These are phyloP conservation scores for Coemansia sp. DNA, from an alignment of 192 early-diverging fungal species.

Conservation along the genomic window DNA sequence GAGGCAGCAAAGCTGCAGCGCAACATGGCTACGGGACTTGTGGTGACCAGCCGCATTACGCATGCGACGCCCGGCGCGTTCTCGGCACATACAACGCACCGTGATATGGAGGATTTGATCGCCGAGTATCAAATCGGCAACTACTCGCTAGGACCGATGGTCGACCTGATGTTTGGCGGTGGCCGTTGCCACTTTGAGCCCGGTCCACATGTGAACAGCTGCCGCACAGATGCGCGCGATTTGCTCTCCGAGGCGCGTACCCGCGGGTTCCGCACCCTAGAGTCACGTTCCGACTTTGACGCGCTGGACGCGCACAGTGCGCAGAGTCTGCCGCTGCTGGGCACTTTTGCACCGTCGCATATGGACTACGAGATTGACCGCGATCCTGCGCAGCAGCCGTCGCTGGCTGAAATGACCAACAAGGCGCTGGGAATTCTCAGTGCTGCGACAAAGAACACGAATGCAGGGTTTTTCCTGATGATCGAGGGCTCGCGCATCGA, in stretches of 20 bases:
- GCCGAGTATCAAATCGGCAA: constrained; percentile 90
- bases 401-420: constrained; percentile 78
- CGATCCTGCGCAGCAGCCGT: constrained; percentile 65
- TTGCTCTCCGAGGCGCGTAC: constrained; percentile 60
- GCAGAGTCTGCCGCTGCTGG: constrained; percentile 65
- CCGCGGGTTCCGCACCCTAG: constrained; percentile 65
- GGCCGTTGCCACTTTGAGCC: constrained; percentile 89
- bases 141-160: constrained; percentile 74
- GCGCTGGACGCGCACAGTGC: constrained; percentile 30
- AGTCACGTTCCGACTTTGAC: constrained; percentile 65
- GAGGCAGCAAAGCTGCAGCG: constrained; percentile 83
- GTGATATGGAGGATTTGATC: constrained; percentile 84
- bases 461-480: constrained; percentile 92
- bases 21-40: constrained; percentile 85
- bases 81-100: constrained; percentile 75
- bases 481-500: constrained; percentile 96
- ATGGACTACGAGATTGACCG: constrained; percentile 94
- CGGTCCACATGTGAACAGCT: constrained; percentile 62
- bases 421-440: constrained; percentile 81
- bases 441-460: constrained; percentile 49
- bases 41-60: constrained; percentile 92
- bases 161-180: constrained; percentile 91
- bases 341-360: constrained; percentile 80
- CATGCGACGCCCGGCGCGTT: constrained; percentile 87
- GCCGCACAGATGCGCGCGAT: constrained; percentile 75